These are phyloP conservation scores for Auxenochlorella pyrenoidosa DNA, from an alignment of 139 green algal genomes.

Conservation along the genomic window DNA sequence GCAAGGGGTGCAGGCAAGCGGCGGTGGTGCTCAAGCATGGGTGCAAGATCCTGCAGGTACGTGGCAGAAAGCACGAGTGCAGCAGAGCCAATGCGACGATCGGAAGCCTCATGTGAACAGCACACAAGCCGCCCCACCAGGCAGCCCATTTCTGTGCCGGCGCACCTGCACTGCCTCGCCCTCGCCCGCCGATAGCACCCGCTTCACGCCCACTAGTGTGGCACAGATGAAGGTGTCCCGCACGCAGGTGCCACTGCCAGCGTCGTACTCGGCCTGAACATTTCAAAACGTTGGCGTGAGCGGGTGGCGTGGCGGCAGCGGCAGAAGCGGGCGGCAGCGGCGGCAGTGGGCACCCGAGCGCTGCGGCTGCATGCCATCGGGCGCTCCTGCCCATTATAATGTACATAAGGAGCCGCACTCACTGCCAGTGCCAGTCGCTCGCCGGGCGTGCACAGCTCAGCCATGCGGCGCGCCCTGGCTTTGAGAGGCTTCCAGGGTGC, in stretches of 20 bases:
- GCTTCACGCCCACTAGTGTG: constrained; percentile 56
- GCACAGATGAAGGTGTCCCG: constrained; percentile 58
- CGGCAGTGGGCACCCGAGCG: neutral
- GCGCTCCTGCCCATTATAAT: too few relatives aligned
- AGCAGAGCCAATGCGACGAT: neutral
- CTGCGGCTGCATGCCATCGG: neutral
- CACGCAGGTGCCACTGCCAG: constrained; percentile 63
- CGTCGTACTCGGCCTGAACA: constrained; percentile 41
- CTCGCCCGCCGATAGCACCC: neutral
- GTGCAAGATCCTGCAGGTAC: neutral
- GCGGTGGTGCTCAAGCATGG: neutral
- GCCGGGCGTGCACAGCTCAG: constrained; percentile 27
- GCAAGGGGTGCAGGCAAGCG: neutral
- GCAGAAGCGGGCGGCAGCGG: neutral
- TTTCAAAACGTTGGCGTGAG: too few relatives aligned
- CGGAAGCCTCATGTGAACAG: too few relatives aligned
- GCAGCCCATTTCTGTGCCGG: too few relatives aligned
- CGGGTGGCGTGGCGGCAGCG: neutral
- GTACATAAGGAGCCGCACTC: neutral
- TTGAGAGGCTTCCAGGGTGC: too few relatives aligned
- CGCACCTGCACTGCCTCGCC: constrained; percentile 1
- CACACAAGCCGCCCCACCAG: too few relatives aligned
- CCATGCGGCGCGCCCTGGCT: neutral
- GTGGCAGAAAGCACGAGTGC: neutral
- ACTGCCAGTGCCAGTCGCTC: constrained; percentile 40